phyloP scores from a whole-genome alignment of 2,329 filamentous ascomycete species.

The Trichoderma koningii region DNA sequence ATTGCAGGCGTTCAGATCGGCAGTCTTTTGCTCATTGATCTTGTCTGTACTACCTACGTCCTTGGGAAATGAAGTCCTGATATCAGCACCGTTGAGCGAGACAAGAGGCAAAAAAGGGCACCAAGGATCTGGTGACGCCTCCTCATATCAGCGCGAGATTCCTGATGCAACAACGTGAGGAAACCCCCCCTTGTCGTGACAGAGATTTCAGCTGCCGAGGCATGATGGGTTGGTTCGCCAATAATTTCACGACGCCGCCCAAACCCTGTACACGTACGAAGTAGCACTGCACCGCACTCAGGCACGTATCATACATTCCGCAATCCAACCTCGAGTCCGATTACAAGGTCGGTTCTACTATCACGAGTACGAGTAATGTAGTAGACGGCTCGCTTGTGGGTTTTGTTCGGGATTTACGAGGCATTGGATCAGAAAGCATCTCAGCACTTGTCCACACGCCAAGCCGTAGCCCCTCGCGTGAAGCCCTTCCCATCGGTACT shows the following conservation, averaged over 20 bases:
- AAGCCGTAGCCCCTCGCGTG: not conserved
- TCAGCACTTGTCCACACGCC: not conserved
- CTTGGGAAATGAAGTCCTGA: not conserved
- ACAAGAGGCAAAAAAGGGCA: not conserved
- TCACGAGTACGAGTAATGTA: too few species aligned
- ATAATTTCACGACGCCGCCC: slow-evolving; percentile 19
- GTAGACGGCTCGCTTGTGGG: not conserved
- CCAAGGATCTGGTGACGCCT: not conserved
- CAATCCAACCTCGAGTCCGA: too few species aligned
- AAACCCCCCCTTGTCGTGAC: slow-evolving; percentile 2
- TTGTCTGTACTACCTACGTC: too few species aligned
- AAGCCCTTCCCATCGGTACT: not conserved
- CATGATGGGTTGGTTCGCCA: slow-evolving; percentile 3
- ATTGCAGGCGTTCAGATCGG: not conserved
- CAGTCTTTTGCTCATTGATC: not conserved
- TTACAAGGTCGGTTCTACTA: too few species aligned
- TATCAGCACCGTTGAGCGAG: not conserved
- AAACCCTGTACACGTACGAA: not conserved
- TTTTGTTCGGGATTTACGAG: slow-evolving; percentile 1
- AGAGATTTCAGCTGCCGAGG: slow-evolving; percentile 19
- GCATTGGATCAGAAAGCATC: not conserved
- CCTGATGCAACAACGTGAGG: slow-evolving; percentile 5
- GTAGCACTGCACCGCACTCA: not conserved
- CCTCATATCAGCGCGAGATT: not conserved
- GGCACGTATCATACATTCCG: not conserved